A percentile compares a stretch with the other conserved stretches of the same genome.
Conservation (phyloP, 2,329 filamentous ascomycete species). For the Monilinia vaccinii-corymbosi region DNA sequence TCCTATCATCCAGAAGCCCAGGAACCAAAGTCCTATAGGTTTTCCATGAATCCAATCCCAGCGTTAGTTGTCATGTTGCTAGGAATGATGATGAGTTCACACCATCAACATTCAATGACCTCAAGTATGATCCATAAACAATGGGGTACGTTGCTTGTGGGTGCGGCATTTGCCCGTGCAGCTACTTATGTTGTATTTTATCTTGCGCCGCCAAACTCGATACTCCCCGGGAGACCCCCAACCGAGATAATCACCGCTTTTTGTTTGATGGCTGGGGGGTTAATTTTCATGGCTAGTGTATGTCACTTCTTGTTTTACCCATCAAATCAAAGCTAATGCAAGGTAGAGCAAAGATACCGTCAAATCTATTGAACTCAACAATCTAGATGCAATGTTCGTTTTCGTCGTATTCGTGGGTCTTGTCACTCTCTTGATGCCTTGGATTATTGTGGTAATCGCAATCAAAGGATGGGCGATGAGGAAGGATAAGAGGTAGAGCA, state of each 20-base stretch:
- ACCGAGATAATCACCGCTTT: slow-evolving; percentile 85
- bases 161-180: slow-evolving; percentile 67
- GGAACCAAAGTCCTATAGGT: slow-evolving; percentile 55
- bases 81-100: slow-evolving; percentile 91
- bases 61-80: slow-evolving; percentile 78
- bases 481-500: slow-evolving; percentile 29
- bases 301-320: slow-evolving; percentile 32
- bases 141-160: slow-evolving; percentile 80
- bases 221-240: slow-evolving; percentile 74
- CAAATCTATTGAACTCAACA: slow-evolving; percentile 63
- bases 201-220: slow-evolving; percentile 69
- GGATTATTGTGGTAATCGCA: slow-evolving; percentile 67
- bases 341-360: slow-evolving; percentile 65
- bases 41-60: slow-evolving; percentile 83
- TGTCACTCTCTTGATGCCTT: slow-evolving; percentile 77
- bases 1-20: slow-evolving; percentile 34
- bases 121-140: slow-evolving; percentile 90
- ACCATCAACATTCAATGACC: slow-evolving; percentile 65
- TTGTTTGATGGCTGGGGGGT: slow-evolving; percentile 75
- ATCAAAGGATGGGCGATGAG: slow-evolving; percentile 78
- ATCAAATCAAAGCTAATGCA: slow-evolving; percentile 16
- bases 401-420: slow-evolving; percentile 84
- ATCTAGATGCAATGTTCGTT: slow-evolving; percentile 83
- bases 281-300: slow-evolving; percentile 88
- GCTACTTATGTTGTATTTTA: slow-evolving; percentile 75